Evolutionary conservation across 1,139 yeast species (phyloP).

Genomic region (Saccharomycopsis hybrid): DNA sequence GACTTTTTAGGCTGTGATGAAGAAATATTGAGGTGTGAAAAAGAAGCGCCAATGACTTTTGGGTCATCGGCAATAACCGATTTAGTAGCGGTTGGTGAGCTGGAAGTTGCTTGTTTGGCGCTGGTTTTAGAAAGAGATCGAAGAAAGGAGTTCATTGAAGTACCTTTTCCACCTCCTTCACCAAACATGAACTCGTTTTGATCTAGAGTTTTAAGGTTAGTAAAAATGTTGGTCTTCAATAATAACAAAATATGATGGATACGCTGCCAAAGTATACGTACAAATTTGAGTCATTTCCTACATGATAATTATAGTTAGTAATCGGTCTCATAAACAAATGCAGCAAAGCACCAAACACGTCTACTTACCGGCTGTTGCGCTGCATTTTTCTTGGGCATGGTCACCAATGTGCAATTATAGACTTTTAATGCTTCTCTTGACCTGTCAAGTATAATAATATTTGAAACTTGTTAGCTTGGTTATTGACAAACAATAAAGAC

Average conservation of each 20-base stretch:
- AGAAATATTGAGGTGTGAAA: constrained; percentile 29
- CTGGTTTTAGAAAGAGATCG: constrained; percentile 37
- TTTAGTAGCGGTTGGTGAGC: constrained; percentile 17
- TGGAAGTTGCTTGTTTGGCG: not conserved
- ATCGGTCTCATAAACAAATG: not conserved
- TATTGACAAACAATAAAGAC: too few species aligned
- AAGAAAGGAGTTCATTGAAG: constrained; percentile 52
- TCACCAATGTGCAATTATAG: too few species aligned
- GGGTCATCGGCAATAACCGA: constrained; percentile 29
- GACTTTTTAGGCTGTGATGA: constrained; percentile 3
- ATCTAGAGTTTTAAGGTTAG: constrained; percentile 21
- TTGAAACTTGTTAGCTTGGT: too few species aligned
- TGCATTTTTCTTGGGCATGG: constrained; percentile 9
- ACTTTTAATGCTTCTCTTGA: too few species aligned
- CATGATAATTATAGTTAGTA: not conserved
- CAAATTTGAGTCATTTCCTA: constrained; percentile 18
- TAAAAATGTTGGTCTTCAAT: not conserved
- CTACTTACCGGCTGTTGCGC: constrained; percentile 5
- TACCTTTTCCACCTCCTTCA: constrained; percentile 63
- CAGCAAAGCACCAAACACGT: not conserved
- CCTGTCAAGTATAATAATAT: too few species aligned
- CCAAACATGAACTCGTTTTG: constrained; percentile 60
- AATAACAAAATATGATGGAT: too few species aligned
- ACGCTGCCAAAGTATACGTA: constrained; percentile 8
- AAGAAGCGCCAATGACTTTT: constrained; percentile 37